A percentile compares a stretch with the other conserved stretches of the same genome.
These are phyloP conservation scores for Argentina anserina DNA, from an alignment of 306 rosid genomes.

Conservation along the genomic window DNA sequence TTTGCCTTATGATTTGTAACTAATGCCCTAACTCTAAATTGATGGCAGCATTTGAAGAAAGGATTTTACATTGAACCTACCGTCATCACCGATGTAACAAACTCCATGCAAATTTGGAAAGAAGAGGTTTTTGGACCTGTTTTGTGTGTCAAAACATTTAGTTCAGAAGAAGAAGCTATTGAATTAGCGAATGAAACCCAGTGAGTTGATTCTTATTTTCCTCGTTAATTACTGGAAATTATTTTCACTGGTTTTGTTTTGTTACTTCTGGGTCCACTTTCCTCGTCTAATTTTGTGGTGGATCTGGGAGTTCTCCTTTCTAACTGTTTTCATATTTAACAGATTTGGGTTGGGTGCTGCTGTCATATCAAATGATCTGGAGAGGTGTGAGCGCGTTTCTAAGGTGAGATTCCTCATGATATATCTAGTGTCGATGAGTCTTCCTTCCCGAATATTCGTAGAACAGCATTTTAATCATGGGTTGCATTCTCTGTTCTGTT, in stretches of 20 bases:
- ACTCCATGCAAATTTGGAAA: conserved; percentile 95
- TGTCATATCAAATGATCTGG: conserved; percentile 84
- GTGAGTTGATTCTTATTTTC: conserved; percentile 41
- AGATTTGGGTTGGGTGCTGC: conserved; percentile 90
- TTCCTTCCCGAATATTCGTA: not conserved
- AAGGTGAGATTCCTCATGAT: conserved; percentile 51
- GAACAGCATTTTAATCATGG: not conserved
- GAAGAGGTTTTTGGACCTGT: conserved; percentile 98
- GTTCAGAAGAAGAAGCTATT: conserved; percentile 88
- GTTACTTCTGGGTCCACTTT: not conserved
- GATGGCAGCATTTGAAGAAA: conserved; percentile 77
- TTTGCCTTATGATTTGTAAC: conserved; percentile 10
- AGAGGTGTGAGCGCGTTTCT: conserved; percentile 83
- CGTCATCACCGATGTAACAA: conserved; percentile 67
- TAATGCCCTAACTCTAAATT: conserved; percentile 12
- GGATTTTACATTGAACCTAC: conserved; percentile 87
- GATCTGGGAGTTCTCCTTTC: conserved; percentile 9
- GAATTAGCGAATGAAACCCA: conserved; percentile 78
- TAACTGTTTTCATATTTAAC: conserved; percentile 32
- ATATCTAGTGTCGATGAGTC: not conserved
- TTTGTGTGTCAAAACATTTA: conserved; percentile 86
- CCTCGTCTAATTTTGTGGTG: conserved; percentile 3
- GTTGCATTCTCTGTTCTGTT: conserved; percentile 13
- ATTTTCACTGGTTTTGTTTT: not conserved
- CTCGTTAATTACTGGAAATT: not conserved